A percentile compares a stretch with the other conserved stretches of the same genome.
phyloP scores from a whole-genome alignment of 169 alveolate genomes.

The Eimeria necatrix region DNA sequence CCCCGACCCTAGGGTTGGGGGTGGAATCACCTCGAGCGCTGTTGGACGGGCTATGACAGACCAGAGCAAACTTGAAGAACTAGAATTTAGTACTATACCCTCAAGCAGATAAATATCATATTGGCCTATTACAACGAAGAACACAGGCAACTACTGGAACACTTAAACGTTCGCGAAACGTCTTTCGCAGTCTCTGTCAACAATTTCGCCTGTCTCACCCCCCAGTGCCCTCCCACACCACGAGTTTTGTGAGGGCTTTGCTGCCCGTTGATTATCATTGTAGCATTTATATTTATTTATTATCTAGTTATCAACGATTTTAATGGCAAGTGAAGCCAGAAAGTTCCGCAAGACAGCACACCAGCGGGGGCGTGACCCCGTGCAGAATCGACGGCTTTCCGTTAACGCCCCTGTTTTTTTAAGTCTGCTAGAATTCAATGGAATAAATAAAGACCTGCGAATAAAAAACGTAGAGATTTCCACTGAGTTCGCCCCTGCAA shows the following conservation, averaged over 20 bases:
- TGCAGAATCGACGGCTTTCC: constrained; percentile 57
- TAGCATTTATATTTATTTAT: background rate
- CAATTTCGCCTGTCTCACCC: background rate
- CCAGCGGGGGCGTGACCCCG: background rate
- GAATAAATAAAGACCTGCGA: background rate
- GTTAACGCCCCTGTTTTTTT: background rate
- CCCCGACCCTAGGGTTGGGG: constrained; percentile 63
- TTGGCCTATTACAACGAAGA: too few relatives aligned
- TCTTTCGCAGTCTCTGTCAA: too few relatives aligned
- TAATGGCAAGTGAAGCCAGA: background rate
- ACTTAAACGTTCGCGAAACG: too few relatives aligned
- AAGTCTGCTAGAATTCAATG: background rate
- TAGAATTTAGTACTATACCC: too few relatives aligned
- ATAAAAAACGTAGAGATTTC: too few relatives aligned
- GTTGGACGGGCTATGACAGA: background rate
- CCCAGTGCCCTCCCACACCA: background rate
- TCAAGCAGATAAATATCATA: too few relatives aligned
- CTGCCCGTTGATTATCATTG: background rate
- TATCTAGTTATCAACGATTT: background rate
- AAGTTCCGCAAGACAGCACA: constrained; percentile 10
- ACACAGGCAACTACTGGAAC: too few relatives aligned
- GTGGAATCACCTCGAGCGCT: constrained; percentile 67
- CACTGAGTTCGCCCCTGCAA: too few relatives aligned
- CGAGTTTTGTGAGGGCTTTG: background rate
- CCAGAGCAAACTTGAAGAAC: too few relatives aligned